These are phyloP conservation scores for Colletotrichum viniferum DNA, from an alignment of 2,329 filamentous ascomycete genomes.

Conservation along the genomic window DNA sequence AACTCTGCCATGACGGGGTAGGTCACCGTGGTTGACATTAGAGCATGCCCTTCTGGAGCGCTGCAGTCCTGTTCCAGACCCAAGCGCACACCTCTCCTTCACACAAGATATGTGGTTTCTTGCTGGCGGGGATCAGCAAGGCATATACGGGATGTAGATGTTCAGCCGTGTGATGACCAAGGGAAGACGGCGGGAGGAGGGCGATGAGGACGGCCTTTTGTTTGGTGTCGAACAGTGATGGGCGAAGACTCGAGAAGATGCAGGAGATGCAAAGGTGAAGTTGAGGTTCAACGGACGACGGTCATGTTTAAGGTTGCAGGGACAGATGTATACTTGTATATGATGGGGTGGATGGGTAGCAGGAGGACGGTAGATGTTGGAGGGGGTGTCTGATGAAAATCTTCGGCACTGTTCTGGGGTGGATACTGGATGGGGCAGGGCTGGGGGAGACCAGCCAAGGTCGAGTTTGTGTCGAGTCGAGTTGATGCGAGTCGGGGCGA, in stretches of 20 bases:
- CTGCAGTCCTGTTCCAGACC: conserved; percentile 20
- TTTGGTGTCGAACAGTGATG: neutral
- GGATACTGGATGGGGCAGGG: conserved; percentile 36
- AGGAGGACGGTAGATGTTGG: conserved; percentile 48
- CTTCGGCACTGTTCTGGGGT: conserved; percentile 54
- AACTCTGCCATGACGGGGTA: conserved; percentile 69
- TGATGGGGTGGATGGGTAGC: conserved; percentile 37
- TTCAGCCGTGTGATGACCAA: neutral
- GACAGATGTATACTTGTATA: conserved; percentile 53
- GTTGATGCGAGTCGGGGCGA: conserved; percentile 7
- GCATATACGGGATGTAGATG: neutral
- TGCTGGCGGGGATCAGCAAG: conserved; percentile 13
- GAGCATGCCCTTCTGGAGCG: conserved; percentile 48
- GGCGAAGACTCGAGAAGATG: conserved; percentile 9
- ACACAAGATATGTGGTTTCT: conserved; percentile 1
- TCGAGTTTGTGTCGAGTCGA: conserved; percentile 22
- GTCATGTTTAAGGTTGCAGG: conserved; percentile 41
- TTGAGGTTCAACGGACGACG: conserved; percentile 31
- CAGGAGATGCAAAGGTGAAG: conserved; percentile 25
- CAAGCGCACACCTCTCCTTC: conserved; percentile 21
- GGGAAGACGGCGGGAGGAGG: neutral
- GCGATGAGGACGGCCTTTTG: neutral
- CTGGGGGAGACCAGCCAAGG: conserved; percentile 33
- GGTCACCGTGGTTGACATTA: conserved; percentile 66
- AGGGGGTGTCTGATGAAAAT: conserved; percentile 52